These are phyloP conservation scores for Kwoniella europaea DNA, from an alignment of 768 basidiomycete genomes.

Conservation along the genomic window DNA sequence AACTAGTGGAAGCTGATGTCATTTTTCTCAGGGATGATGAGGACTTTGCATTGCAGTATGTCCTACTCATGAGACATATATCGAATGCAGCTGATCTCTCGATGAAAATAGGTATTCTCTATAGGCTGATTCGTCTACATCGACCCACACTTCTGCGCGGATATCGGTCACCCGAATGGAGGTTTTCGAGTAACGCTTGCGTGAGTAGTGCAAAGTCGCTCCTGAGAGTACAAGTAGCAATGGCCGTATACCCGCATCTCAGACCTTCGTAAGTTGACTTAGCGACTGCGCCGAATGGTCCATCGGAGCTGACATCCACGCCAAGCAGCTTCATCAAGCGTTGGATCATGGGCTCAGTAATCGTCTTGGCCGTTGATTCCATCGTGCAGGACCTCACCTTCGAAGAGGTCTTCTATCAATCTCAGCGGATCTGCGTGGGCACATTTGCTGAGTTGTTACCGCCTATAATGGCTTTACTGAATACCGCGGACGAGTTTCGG, in stretches of 20 bases:
- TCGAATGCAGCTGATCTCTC: too few species aligned
- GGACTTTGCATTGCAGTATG: constrained; percentile 16
- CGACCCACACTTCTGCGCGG: constrained; percentile 20
- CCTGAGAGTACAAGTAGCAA: not conserved
- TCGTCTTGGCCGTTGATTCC: constrained; percentile 18
- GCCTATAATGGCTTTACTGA: not conserved
- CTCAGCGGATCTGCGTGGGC: not conserved
- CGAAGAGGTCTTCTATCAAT: not conserved
- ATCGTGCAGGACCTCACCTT: not conserved
- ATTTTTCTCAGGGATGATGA: constrained; percentile 21
- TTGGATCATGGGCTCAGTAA: constrained; percentile 24
- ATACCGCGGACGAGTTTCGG: not conserved
- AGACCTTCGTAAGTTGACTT: constrained; percentile 12
- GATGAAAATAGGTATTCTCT: constrained; percentile 23
- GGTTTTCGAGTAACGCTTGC: not conserved
- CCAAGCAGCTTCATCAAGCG: constrained; percentile 19
- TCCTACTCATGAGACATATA: not conserved
- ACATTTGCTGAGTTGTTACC: not conserved
- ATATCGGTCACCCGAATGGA: not conserved
- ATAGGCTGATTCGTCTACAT: constrained; percentile 25
- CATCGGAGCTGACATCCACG: not conserved
- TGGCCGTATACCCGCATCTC: not conserved
- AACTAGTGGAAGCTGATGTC: not conserved
- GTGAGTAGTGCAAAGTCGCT: constrained; percentile 21
- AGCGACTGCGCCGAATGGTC: too few species aligned